Evolutionary conservation across 768 basidiomycete genomes (phyloP).

Genomic region (Phaeotremella fagi): DNA sequence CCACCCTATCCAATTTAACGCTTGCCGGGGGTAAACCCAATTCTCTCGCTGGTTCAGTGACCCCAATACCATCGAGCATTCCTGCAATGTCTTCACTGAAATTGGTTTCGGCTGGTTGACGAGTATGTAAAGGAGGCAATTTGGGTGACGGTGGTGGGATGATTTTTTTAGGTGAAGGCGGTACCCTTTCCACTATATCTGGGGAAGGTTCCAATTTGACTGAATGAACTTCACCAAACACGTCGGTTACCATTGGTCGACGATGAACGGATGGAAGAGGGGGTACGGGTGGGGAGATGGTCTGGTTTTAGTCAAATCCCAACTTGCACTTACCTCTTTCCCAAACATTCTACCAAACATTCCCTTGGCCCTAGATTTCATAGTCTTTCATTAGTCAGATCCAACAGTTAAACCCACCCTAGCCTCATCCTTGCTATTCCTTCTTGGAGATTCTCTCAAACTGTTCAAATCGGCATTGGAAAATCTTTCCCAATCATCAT

Average conservation of each 20-base stretch:
- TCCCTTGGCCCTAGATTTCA: constrained; percentile 40
- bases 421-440: constrained; percentile 12
- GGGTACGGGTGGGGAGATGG: constrained; percentile 3
- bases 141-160: too few relatives aligned
- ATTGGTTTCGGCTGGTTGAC: constrained; percentile 19
- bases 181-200: too few relatives aligned
- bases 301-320: neutral
- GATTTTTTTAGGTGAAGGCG: neutral
- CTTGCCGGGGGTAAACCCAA: constrained; percentile 40
- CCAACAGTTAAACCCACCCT: constrained; percentile 31
- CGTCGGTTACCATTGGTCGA: neutral
- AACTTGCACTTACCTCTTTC: neutral
- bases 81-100: constrained; percentile 39
- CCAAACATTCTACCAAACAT: constrained; percentile 44
- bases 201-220: too few relatives aligned
- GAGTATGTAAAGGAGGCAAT: too few relatives aligned
- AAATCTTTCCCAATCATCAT: constrained; percentile 15
- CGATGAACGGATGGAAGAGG: neutral
- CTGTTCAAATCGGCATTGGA: constrained; percentile 10
- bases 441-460: constrained; percentile 8
- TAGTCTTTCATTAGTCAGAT: constrained; percentile 19
- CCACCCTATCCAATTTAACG: constrained; percentile 2
- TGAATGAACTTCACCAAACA: neutral
- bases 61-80: constrained; percentile 38
- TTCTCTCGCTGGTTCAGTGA: constrained; percentile 33